Base-by-base conservation (phyloP, 192 early-diverging fungal genomes). In the Coemansia umbellata region DNA sequence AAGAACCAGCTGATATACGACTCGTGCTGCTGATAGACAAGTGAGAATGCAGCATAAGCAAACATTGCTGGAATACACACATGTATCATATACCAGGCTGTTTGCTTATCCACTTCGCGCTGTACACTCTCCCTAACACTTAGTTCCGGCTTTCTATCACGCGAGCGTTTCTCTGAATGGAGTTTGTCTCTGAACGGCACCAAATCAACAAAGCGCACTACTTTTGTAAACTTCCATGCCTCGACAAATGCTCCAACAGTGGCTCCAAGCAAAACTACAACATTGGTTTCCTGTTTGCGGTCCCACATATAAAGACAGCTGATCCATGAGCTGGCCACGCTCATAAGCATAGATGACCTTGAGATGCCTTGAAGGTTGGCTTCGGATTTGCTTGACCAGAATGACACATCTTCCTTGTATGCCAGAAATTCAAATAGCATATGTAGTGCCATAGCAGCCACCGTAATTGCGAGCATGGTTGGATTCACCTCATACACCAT, bases 401-500 rank as follows among this genome's bases (percentile, higher is more conserved):
- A 78, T n/a, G 54, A 45, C 15, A 83, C 63, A 37, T 83, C 81
- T 17, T 82, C 66, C 57, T 79, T 83, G 64, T 78, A 78, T 1
- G 81, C 81, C 56, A 83, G 40, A 35, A 79, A 67, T 47, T 81
- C 80, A 57, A 83, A 81, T 37, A 83, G 55, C 47, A 76, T 44
- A 43, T 83, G 81, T 41, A 83, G 36, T 0, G 68, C 47, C 53
- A 76, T 74, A 5, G 79, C 81, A 9, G 51, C 22, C 26, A 81
- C 61, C 10, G 81, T 83, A 15, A 83, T 75, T 0, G 44, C 66
- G 26, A 83, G 60, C 72, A 83, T 68, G 5, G 63, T 66, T 9
- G 81, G 81, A 26, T 81, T 81, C 31, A 72, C 77, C 35, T 81
- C 81, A 30, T 74, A 71, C 39, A 83, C 57, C 80, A 81, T 83